Evolutionary conservation across 805 yeast genomes (phyloP).

Genomic region (Lachancea sp.): DNA sequence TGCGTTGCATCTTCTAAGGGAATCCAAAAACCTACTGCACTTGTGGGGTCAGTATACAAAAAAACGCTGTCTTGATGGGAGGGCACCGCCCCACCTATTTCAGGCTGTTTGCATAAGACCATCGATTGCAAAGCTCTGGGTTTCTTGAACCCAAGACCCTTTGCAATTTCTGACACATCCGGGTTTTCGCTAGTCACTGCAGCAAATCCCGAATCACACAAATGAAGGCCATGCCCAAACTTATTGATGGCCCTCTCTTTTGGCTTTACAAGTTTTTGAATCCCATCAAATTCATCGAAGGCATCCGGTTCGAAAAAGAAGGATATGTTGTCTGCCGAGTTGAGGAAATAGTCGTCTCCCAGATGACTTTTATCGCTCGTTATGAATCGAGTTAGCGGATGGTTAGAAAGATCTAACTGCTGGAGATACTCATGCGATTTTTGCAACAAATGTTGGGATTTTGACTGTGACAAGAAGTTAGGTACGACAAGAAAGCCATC

Average conservation of each 20-base stretch:
- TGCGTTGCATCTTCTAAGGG: slow-evolving; percentile 68
- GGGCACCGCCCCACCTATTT: slow-evolving; percentile 67
- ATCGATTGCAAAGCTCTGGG: slow-evolving; percentile 73
- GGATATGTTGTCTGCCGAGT: slow-evolving; percentile 60
- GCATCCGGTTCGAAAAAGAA: slow-evolving; percentile 72
- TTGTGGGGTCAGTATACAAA: slow-evolving; percentile 61
- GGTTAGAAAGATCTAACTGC: slow-evolving; percentile 46
- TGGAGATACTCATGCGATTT: slow-evolving; percentile 42
- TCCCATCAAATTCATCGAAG: slow-evolving; percentile 34
- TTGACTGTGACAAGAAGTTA: slow-evolving; percentile 42
- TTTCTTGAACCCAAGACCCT: slow-evolving; percentile 47
- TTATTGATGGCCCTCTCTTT: slow-evolving; percentile 60
- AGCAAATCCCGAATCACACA: slow-evolving; percentile 44
- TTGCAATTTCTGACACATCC: slow-evolving; percentile 46
- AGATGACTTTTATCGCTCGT: slow-evolving; percentile 55
- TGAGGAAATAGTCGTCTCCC: slow-evolving; percentile 66
- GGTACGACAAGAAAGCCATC: slow-evolving; percentile 62
- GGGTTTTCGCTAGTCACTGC: slow-evolving; percentile 42
- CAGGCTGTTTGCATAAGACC: slow-evolving; percentile 75
- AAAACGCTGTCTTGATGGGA: slow-evolving; percentile 73
- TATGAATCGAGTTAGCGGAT: slow-evolving; percentile 66
- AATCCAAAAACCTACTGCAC: slow-evolving; percentile 76
- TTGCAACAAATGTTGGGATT: slow-evolving; percentile 36
- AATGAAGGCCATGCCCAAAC: slow-evolving; percentile 73
- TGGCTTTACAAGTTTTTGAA: slow-evolving; percentile 47